phyloP scores from a whole-genome alignment of 176 grass and related monocot species.

The Carex cristatella region DNA sequence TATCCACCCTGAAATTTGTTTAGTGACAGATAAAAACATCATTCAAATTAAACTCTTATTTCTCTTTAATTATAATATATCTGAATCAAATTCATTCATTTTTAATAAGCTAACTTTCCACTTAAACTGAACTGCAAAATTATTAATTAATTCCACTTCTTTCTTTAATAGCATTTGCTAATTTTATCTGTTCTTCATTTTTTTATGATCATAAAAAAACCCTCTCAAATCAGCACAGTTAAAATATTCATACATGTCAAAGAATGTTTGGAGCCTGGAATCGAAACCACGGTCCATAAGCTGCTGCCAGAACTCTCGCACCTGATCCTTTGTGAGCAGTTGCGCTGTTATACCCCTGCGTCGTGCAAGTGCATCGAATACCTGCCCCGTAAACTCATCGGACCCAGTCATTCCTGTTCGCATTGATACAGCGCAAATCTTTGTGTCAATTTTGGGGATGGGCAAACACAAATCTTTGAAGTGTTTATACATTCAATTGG shows the following conservation, averaged over 20 bases:
- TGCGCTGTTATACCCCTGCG: conserved; percentile 49
- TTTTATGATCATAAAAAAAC: neutral
- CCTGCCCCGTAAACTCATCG: conserved; percentile 65
- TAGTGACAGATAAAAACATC: neutral
- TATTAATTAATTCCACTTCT: neutral
- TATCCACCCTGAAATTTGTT: conserved; percentile 76
- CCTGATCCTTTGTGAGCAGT: conserved; percentile 61
- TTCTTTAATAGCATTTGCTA: neutral
- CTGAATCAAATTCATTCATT: neutral
- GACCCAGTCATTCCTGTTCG: conserved; percentile 66
- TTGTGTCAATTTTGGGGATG: neutral
- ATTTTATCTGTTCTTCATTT: neutral
- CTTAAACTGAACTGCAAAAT: neutral
- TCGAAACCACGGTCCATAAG: conserved; percentile 83
- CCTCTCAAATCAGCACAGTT: neutral
- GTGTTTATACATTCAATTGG: neutral
- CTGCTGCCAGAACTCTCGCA: conserved; percentile 86
- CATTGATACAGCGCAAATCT: neutral
- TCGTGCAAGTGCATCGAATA: conserved; percentile 69
- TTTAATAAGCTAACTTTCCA: neutral
- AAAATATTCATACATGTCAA: conserved; percentile 65
- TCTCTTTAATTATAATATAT: neutral
- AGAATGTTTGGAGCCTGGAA: conserved; percentile 75
- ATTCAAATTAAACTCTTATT: neutral
- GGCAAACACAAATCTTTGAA: neutral